A percentile compares a stretch with the other conserved stretches of the same genome.
phyloP scores from a whole-genome alignment of 106 monocot species.

The Iris macrosiphon region DNA sequence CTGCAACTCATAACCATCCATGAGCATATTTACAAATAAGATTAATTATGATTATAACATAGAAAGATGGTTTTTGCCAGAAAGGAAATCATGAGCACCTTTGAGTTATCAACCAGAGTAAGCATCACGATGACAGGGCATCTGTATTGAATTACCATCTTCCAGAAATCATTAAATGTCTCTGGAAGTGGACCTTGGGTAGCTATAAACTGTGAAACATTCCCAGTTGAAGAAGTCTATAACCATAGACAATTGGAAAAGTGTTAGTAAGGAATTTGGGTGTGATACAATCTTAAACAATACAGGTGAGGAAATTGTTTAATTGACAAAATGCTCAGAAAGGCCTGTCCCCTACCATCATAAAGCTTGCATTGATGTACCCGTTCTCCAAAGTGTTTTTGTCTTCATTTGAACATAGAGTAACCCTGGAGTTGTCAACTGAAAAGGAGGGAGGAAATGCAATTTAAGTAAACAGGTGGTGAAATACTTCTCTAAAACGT shows the following conservation, averaged over 20 bases:
- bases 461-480: neutral
- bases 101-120: constrained; percentile 63
- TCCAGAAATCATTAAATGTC: constrained; percentile 93
- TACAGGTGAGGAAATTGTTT: constrained; percentile 1
- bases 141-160: constrained; percentile 67
- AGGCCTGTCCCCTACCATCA: constrained; percentile 35
- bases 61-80: neutral
- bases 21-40: too few relatives aligned
- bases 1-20: too few relatives aligned
- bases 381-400: constrained; percentile 19
- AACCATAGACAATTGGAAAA: too few relatives aligned
- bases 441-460: constrained; percentile 4
- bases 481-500: neutral
- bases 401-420: constrained; percentile 37
- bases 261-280: too few relatives aligned
- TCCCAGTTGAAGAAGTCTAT: constrained; percentile 27
- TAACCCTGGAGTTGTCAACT: constrained; percentile 77
- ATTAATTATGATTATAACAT: too few relatives aligned
- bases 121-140: constrained; percentile 98
- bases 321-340: neutral
- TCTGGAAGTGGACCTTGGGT: constrained; percentile 90
- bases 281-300: too few relatives aligned
- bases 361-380: constrained; percentile 94
- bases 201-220: constrained; percentile 78
- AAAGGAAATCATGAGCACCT: constrained; percentile 39